Percentiles rank a stretch among this genome's conserved stretches.
Conservation (phyloP, 345 rosid species). For the Clarkia xantiana region DNA sequence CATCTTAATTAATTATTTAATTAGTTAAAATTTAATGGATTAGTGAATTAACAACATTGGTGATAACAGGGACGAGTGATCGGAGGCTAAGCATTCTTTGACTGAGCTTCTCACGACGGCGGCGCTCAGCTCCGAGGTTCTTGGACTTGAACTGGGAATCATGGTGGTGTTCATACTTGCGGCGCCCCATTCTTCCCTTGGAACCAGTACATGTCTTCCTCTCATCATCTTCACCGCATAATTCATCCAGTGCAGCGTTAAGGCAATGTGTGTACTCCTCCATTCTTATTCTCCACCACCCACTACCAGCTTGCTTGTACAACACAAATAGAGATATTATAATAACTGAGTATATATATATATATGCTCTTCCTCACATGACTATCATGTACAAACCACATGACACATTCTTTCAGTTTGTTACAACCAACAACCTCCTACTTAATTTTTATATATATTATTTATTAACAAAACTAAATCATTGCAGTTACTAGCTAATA, state of each 20-base stretch:
- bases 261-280: neutral
- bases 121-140: slow-evolving; percentile 74
- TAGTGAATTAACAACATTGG: slow-evolving; percentile 27
- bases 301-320: no score
- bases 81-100: slow-evolving; percentile 56
- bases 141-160: slow-evolving; percentile 35
- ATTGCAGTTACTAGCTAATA: no score
- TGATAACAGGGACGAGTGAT: slow-evolving; percentile 71
- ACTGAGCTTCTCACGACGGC: slow-evolving; percentile 64
- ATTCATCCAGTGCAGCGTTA: slow-evolving; percentile 11
- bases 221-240: slow-evolving; percentile 6
- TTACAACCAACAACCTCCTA: no score
- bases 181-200: slow-evolving; percentile 17
- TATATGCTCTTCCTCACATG: no score
- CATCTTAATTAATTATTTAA: neutral
- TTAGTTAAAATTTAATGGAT: neutral
- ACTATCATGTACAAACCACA: no score
- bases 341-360: no score
- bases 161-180: slow-evolving; percentile 14
- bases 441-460: no score
- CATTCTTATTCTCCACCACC: no score
- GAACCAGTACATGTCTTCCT: no score
- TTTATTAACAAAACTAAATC: no score
- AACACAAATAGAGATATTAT: no score
- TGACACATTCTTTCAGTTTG: no score